phyloP scores from a whole-genome alignment of 169 alveolate species.

The Plasmodium vivax region DNA sequence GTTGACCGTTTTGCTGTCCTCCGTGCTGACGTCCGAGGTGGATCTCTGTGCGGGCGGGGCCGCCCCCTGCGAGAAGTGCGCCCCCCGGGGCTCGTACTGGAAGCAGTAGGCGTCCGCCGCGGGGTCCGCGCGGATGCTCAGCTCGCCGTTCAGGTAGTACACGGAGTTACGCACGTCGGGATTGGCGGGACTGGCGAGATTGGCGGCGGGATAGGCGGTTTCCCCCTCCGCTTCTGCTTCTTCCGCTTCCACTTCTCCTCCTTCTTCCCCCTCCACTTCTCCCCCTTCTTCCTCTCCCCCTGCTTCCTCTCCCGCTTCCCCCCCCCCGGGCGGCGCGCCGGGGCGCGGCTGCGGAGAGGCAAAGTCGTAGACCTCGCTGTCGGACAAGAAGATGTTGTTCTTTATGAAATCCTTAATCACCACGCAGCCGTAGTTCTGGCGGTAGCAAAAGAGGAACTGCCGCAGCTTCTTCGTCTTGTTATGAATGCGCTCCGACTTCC shows the following conservation, averaged over 20 bases:
- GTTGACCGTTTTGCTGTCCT: not conserved
- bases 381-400: conserved; percentile 53
- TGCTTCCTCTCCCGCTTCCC: not conserved
- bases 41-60: not conserved
- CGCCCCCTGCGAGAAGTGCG: not conserved
- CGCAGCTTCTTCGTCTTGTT: conserved; percentile 56
- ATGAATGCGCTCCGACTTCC: conserved; percentile 48
- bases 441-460: conserved; percentile 34
- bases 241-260: too few species aligned
- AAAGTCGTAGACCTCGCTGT: conserved; percentile 29
- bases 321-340: not conserved
- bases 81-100: conserved; percentile 6
- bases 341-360: too few species aligned
- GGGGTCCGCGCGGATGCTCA: not conserved
- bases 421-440: conserved; percentile 43
- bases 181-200: too few species aligned
- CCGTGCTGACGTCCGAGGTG: conserved; percentile 10
- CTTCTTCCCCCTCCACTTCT: not conserved
- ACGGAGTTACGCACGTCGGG: conserved; percentile 20
- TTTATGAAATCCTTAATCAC: conserved; percentile 47
- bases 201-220: too few species aligned
- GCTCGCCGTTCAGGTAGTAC: conserved; percentile 41
- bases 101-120: conserved; percentile 17
- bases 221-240: not conserved
- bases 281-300: not conserved